A percentile compares a stretch with the other conserved stretches of the same genome.
Conservation (phyloP, 805 yeast species). For the Yarrowia bubula region DNA sequence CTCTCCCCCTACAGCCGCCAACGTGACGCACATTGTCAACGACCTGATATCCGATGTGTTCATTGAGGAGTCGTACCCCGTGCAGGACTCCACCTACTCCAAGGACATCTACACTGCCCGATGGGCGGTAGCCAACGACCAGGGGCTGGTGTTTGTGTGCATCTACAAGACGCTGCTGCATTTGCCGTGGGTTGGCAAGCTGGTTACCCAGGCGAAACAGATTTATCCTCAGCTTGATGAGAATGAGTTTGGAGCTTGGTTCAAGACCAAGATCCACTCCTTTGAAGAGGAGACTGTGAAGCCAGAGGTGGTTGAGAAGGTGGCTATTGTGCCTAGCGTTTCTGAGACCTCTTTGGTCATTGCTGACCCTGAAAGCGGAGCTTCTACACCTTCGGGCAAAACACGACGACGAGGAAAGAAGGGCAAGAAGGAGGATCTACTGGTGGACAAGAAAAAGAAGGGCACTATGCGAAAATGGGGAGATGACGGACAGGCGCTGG, state of each 20-base stretch:
- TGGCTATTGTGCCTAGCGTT: background rate
- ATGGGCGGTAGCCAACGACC: conserved; percentile 45
- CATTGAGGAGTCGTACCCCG: conserved; percentile 40
- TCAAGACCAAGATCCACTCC: conserved; percentile 37
- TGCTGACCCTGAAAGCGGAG: conserved; percentile 5
- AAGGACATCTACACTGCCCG: conserved; percentile 48
- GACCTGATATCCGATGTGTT: conserved; percentile 50
- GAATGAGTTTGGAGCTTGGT: conserved; percentile 37
- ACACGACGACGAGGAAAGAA: conserved; percentile 30
- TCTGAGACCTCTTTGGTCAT: background rate
- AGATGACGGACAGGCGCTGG: conserved; percentile 57
- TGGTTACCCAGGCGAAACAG: conserved; percentile 38
- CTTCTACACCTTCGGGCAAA: conserved; percentile 16
- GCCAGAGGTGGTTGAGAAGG: background rate
- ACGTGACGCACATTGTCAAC: conserved; percentile 42
- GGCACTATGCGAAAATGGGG: conserved; percentile 61
- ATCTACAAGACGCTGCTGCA: conserved; percentile 41
- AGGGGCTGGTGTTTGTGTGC: conserved; percentile 44
- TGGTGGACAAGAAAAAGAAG: conserved; percentile 30
- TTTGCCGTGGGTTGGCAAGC: conserved; percentile 38
- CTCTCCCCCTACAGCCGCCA: conserved; percentile 3
- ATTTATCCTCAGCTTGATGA: conserved; percentile 34
- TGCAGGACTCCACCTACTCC: conserved; percentile 37
- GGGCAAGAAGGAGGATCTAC: conserved; percentile 27
- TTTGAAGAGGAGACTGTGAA: conserved; percentile 29